A percentile compares a stretch with the other conserved stretches of the same genome.
These are phyloP conservation scores for Neofusicoccum laricinum DNA, from an alignment of 2,329 filamentous ascomycete genomes.

Conservation along the genomic window DNA sequence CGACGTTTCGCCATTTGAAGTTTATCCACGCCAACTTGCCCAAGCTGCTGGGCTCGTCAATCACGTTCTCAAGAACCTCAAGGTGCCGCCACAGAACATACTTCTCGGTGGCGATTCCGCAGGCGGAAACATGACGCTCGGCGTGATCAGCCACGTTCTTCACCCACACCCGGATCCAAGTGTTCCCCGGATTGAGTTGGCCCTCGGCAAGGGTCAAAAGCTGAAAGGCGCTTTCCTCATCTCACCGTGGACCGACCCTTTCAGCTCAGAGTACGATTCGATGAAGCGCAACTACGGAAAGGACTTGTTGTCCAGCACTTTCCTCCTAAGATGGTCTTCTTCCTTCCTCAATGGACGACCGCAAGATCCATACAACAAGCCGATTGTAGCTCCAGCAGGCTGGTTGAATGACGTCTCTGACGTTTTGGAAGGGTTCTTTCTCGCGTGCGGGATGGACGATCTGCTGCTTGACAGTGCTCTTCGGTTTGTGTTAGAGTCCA, in stretches of 20 bases:
- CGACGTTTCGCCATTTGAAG: slow-evolving; percentile 23
- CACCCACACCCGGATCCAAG: slow-evolving; percentile 23
- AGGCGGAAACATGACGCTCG: slow-evolving; percentile 22
- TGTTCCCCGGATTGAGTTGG: neutral
- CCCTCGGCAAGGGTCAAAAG: neutral
- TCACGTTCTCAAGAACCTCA: slow-evolving; percentile 19
- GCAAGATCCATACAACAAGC: neutral
- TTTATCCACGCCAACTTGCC: slow-evolving; percentile 24
- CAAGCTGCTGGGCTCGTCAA: slow-evolving; percentile 22
- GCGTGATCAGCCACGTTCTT: slow-evolving; percentile 26
- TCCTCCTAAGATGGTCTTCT: neutral
- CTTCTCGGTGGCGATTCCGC: slow-evolving; percentile 23
- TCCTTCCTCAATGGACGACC: neutral
- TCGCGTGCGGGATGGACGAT: neutral
- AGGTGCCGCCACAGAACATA: neutral
- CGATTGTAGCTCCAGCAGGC: neutral
- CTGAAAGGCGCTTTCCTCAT: neutral
- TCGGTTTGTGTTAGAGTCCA: neutral
- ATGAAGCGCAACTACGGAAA: neutral
- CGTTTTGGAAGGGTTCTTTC: neutral
- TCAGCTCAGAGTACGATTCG: neutral
- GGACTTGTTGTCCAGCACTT: neutral
- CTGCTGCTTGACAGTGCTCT: neutral
- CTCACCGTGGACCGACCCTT: slow-evolving; percentile 14
- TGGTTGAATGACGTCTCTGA: neutral